These are phyloP conservation scores for Urtica urens DNA, from an alignment of 306 rosid species.

Conservation along the genomic window DNA sequence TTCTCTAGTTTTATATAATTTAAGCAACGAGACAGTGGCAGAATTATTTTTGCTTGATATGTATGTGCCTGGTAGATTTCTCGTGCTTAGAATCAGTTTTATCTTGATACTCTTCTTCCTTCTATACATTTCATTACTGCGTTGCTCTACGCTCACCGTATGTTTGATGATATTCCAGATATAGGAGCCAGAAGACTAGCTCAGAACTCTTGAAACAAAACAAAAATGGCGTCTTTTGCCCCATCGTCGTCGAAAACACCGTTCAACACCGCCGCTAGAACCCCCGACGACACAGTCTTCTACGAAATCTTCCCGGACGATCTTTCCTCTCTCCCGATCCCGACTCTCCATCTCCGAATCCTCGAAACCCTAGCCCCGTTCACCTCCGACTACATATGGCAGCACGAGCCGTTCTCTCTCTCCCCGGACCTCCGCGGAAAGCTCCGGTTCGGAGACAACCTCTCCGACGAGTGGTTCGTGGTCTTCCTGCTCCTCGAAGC, in stretches of 20 bases:
- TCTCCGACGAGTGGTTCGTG: slow-evolving; percentile 86
- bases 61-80: too few relatives aligned
- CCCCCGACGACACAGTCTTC: slow-evolving; percentile 76
- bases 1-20: too few relatives aligned
- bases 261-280: slow-evolving; percentile 28
- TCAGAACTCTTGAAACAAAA: too few relatives aligned
- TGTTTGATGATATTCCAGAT: too few relatives aligned
- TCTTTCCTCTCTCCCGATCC: slow-evolving; percentile 17
- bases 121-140: too few relatives aligned
- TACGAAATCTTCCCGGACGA: slow-evolving; percentile 61
- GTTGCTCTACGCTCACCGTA: too few relatives aligned
- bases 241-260: slow-evolving; percentile 31
- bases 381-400: slow-evolving; percentile 69
- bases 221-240: too few relatives aligned
- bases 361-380: slow-evolving; percentile 40
- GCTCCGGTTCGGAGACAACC: slow-evolving; percentile 78
- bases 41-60: too few relatives aligned
- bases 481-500: slow-evolving; percentile 76
- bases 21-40: too few relatives aligned
- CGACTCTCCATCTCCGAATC: slow-evolving; percentile 62
- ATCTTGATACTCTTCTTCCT: too few relatives aligned
- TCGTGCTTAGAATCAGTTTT: too few relatives aligned
- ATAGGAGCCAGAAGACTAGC: too few relatives aligned
- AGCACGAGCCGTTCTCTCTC: slow-evolving; percentile 74
- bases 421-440: slow-evolving; percentile 74